Evolutionary conservation across 1,139 yeast genomes (phyloP).

Genomic region (Diutina sp.): DNA sequence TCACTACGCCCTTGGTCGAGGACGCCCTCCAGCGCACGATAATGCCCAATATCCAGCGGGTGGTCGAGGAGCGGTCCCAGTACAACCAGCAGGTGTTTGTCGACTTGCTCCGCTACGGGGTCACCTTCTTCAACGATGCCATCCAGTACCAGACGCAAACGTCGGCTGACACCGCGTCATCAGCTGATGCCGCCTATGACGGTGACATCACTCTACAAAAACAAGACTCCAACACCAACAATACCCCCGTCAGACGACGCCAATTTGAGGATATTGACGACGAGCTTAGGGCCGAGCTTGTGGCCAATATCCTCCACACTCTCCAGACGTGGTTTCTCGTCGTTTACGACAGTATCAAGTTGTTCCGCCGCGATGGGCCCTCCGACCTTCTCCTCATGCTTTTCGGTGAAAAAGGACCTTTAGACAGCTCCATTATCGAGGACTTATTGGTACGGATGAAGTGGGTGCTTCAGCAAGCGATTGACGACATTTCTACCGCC

Average conservation of each 20-base stretch:
- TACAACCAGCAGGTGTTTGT: conserved; percentile 8
- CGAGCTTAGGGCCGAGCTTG: conserved; percentile 14
- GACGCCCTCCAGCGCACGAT: conserved; percentile 14
- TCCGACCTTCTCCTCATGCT: neutral
- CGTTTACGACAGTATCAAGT: conserved; percentile 9
- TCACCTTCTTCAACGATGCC: conserved; percentile 11
- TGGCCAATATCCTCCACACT: conserved; percentile 7
- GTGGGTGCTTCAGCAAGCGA: conserved; percentile 10
- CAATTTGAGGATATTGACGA: conserved; percentile 15
- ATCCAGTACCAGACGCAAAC: conserved; percentile 5
- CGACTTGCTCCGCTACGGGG: conserved; percentile 12
- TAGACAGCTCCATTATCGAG: neutral
- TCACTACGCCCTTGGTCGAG: conserved; percentile 15
- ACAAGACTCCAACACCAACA: conserved; percentile 3
- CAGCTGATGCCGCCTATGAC: conserved; percentile 12
- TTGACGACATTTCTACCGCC: conserved; percentile 9
- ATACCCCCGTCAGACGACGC: conserved; percentile 1
- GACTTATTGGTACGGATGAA: neutral
- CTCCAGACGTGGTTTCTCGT: conserved; percentile 14
- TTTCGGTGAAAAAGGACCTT: neutral
- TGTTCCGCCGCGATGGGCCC: neutral
- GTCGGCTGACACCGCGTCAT: conserved; percentile 3
- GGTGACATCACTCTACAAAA: conserved; percentile 13
- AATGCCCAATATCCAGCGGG: conserved; percentile 12
- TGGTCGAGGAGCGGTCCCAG: neutral